A percentile compares a stretch with the other conserved stretches of the same genome.
These are phyloP conservation scores for Trichocladium uniseriatum DNA, from an alignment of 495 filamentous ascomycete species.

Conservation along the genomic window DNA sequence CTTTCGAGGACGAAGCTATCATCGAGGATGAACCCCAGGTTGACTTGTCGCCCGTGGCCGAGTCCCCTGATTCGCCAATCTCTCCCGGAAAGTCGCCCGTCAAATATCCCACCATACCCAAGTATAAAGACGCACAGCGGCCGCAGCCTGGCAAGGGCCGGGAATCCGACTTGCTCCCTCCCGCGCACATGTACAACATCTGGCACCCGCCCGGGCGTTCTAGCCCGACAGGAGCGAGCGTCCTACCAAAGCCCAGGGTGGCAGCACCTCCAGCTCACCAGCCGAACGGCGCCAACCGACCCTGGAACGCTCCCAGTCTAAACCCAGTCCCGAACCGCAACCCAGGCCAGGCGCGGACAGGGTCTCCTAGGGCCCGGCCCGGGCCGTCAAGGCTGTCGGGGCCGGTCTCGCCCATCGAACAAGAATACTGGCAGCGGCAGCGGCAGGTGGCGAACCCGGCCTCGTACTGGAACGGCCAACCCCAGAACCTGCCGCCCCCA, in stretches of 20 bases:
- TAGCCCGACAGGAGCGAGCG: constrained; percentile 21
- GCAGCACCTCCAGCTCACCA: background rate
- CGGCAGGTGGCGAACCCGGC: constrained; percentile 9
- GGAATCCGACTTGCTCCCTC: constrained; percentile 22
- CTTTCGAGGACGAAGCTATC: constrained; percentile 14
- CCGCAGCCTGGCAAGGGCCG: background rate
- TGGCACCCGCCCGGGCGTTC: constrained; percentile 23
- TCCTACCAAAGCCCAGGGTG: background rate
- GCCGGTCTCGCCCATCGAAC: background rate
- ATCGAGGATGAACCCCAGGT: constrained; percentile 18
- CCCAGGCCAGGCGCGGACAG: constrained; percentile 18
- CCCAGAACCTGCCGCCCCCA: background rate
- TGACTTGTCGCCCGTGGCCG: constrained; percentile 37
- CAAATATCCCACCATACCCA: constrained; percentile 35
- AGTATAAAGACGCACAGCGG: background rate
- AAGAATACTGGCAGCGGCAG: constrained; percentile 12
- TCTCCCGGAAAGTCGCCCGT: constrained; percentile 33
- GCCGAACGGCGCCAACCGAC: constrained; percentile 3
- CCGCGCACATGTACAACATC: constrained; percentile 26
- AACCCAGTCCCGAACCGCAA: constrained; percentile 19
- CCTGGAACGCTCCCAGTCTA: constrained; percentile 8
- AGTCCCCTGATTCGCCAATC: constrained; percentile 27
- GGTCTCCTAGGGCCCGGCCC: constrained; percentile 20
- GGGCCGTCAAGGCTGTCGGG: background rate
- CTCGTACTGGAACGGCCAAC: constrained; percentile 12